Base-by-base conservation (phyloP, 2,329 filamentous ascomycete species). In the Aspergillus transmontanensis region DNA sequence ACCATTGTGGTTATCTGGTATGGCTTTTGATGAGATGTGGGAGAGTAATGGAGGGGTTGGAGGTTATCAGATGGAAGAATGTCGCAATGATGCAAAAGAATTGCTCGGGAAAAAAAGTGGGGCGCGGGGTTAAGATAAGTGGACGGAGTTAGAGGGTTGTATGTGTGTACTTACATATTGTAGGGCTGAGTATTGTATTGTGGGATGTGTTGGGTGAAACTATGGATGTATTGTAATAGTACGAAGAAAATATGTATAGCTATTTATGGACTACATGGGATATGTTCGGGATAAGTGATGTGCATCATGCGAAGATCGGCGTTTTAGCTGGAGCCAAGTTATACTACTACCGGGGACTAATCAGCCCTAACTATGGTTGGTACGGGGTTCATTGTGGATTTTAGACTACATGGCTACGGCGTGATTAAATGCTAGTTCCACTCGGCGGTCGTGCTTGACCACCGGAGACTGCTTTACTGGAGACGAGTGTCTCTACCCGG, bases 61-160 rank as follows among this genome's bases (percentile, higher is more conserved):
- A 3, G 12, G 34, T 34, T 55, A 34, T 53, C 21, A 48, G 23
- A 48, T 26, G 19, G n/a, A 14, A 26, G 12, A 30, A 54, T 54
- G 30, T 54, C 50, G 50, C 50, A 36, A 54, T 54, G 50, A 54
- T 36, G 50, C 30, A 16, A 21, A 54, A 54, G 50, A 54, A 34
- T 54, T 54, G 19, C 30, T 54, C 50, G 50, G 50, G 39, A n/a
- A n/a, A 45, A 55, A 16, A 39, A 55, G 51, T 39, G 51, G 51
- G 51, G 32, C 11, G 30, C 51, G 51, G 51, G 32, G 51, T 55
- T 55, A 55, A 55, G 51, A 55, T 55, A n/a, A 16, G n/a, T 4
- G 39, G 7, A 14, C 51, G 51, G 51, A 39, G 32, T 36, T 55
- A 23, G 21, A 21, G 21, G 21, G 21, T 21, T 21, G 21, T 21